phyloP scores from a whole-genome alignment of 2,329 filamentous ascomycete species.

The Pseudocercospora crystallina region DNA sequence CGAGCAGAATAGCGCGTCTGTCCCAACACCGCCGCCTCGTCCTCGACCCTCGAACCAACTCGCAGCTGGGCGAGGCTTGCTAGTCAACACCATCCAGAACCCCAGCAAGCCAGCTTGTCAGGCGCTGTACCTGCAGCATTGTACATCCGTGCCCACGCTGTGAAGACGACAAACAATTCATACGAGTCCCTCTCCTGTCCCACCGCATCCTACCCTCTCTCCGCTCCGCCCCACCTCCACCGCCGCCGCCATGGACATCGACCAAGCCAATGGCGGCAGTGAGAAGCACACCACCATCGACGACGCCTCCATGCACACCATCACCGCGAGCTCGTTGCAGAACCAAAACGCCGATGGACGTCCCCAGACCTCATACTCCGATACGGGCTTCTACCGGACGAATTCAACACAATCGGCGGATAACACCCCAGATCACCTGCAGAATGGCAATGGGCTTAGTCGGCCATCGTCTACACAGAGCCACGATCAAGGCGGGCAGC shows the following conservation, averaged over 20 bases:
- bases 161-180: neutral
- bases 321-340: slow-evolving; percentile 43
- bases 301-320: slow-evolving; percentile 51
- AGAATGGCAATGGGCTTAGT: slow-evolving; percentile 34
- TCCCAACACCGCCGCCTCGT: neutral
- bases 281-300: slow-evolving; percentile 37
- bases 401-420: slow-evolving; percentile 44
- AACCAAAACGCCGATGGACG: slow-evolving; percentile 35
- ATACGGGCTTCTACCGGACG: slow-evolving; percentile 48
- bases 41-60: neutral
- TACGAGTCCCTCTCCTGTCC: neutral
- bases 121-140: slow-evolving; percentile 1
- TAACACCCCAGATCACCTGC: slow-evolving; percentile 38
- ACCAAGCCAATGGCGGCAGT: slow-evolving; percentile 11
- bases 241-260: slow-evolving; percentile 21
- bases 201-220: neutral
- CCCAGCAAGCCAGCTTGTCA: no score
- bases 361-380: slow-evolving; percentile 56
- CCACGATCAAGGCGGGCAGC: slow-evolving; percentile 29
- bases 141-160: no score
- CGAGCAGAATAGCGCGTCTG: no score
- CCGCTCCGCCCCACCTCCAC: neutral
- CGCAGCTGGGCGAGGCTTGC: no score
- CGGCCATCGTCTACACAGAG: slow-evolving; percentile 34
- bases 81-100: no score